Percentiles rank a stretch among this genome's conserved stretches.
Evolutionary conservation across 1,139 yeast species (phyloP).

Genomic region (Geotrichum reessii): DNA sequence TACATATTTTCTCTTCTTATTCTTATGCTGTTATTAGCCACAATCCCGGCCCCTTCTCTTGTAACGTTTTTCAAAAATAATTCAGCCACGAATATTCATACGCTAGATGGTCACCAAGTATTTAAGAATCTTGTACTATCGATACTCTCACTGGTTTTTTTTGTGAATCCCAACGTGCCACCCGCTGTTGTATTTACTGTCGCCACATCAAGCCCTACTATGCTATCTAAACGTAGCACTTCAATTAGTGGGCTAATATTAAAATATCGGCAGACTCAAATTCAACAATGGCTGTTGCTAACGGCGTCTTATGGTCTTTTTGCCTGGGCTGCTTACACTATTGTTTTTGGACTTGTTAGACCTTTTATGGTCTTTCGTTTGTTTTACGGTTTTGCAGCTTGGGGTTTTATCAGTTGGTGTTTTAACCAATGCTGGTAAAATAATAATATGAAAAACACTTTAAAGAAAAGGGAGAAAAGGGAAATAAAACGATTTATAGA

Average conservation of each 20-base stretch:
- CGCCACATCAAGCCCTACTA: neutral
- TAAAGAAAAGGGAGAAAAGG: too few relatives aligned
- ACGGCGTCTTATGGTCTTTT: neutral
- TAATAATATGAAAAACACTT: too few relatives aligned
- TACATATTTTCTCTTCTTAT: conserved; percentile 29
- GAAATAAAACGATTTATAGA: neutral
- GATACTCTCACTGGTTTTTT: neutral
- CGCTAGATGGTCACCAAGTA: conserved; percentile 30
- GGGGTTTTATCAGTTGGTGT: neutral
- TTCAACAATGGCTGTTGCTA: neutral
- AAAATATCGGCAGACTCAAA: neutral
- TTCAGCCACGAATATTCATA: conserved; percentile 29
- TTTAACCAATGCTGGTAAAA: neutral
- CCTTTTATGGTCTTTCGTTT: neutral
- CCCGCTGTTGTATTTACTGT: neutral
- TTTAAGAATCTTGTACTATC: neutral
- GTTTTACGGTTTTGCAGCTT: neutral
- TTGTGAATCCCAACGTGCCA: neutral
- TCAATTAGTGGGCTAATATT: neutral
- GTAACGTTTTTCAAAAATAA: conserved; percentile 35
- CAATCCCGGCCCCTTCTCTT: conserved; percentile 33
- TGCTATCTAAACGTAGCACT: neutral
- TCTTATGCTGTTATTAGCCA: conserved; percentile 33
- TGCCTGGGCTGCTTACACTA: neutral
- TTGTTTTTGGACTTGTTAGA: neutral